These are phyloP conservation scores for Gypsophila paniculata DNA, from an alignment of 179 eudicot species.

Conservation along the genomic window DNA sequence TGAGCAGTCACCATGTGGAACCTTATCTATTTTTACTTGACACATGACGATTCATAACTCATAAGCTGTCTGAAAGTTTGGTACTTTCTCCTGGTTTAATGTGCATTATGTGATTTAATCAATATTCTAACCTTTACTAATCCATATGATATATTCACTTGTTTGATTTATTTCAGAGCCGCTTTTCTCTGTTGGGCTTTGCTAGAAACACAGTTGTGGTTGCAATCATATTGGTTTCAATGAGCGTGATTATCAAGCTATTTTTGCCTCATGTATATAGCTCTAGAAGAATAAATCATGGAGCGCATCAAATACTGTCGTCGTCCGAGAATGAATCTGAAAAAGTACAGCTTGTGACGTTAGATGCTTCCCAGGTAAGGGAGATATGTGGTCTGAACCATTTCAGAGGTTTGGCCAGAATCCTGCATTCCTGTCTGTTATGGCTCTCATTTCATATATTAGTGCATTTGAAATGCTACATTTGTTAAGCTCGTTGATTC, in stretches of 20 bases:
- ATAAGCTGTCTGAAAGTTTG: not conserved
- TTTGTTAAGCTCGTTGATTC: not conserved
- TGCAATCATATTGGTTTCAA: slow-evolving; percentile 48
- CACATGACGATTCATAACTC: not conserved
- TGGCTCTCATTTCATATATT: not conserved
- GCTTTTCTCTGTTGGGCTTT: slow-evolving; percentile 45
- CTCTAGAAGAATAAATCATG: slow-evolving; percentile 35
- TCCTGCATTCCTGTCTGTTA: not conserved
- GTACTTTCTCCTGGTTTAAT: not conserved
- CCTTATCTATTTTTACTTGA: not conserved
- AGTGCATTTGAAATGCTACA: not conserved
- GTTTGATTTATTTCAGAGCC: slow-evolving; percentile 45
- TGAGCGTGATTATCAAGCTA: slow-evolving; percentile 52
- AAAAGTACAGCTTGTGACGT: slow-evolving; percentile 26
- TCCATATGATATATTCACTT: not conserved
- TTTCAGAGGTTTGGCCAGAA: not conserved
- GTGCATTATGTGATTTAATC: slow-evolving; percentile 2
- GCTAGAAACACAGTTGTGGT: slow-evolving; percentile 45
- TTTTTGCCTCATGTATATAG: slow-evolving; percentile 41
- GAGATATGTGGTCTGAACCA: not conserved
- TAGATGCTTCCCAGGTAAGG: slow-evolving; percentile 51
- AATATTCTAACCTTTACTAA: slow-evolving; percentile 2
- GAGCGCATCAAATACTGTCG: slow-evolving; percentile 26
- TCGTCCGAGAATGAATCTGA: slow-evolving; percentile 33
- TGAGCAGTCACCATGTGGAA: not conserved